Conservation (phyloP, 2,329 filamentous ascomycete species). For the Aspergillus pseudoterreus region DNA sequence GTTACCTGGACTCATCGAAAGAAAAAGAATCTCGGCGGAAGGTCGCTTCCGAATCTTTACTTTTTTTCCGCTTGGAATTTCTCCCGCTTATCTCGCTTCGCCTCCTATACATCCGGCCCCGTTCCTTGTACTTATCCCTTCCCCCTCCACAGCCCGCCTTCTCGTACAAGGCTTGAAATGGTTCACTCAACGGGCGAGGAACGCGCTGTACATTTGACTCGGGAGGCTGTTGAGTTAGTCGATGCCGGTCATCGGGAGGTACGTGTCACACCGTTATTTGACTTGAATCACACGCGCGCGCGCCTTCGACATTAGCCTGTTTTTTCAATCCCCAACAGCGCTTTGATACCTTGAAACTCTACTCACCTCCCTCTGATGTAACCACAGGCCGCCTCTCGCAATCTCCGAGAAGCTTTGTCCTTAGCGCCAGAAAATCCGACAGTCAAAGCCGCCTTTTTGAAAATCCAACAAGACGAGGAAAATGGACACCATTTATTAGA, state of each 20-base stretch:
- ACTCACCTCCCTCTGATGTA: conserved; percentile 4
- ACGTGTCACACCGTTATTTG: conserved; percentile 12
- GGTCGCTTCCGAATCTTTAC: neutral
- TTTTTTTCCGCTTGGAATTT: conserved; percentile 5
- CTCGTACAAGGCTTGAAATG: conserved; percentile 34
- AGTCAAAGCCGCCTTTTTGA: conserved; percentile 44
- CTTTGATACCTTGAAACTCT: neutral
- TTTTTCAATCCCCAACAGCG: neutral
- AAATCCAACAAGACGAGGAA: conserved; percentile 42
- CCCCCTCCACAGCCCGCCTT: conserved; percentile 5
- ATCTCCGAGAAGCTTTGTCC: conserved; percentile 47
- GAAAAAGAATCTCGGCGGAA: neutral
- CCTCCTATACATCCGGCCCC: neutral
- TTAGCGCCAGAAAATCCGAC: conserved; percentile 43
- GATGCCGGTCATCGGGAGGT: conserved; percentile 46
- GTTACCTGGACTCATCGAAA: too few relatives aligned
- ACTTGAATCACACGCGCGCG: neutral
- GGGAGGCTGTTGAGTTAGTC: conserved; percentile 45
- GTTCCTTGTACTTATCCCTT: neutral
- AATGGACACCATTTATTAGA: conserved; percentile 42
- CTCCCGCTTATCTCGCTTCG: conserved; percentile 3
- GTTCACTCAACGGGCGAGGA: conserved; percentile 42
- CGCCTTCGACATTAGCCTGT: neutral
- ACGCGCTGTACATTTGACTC: conserved; percentile 44
- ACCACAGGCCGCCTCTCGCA: conserved; percentile 43